Percentiles rank a stretch among this genome's conserved stretches.
These are phyloP conservation scores for Cronartium ribicola DNA, from an alignment of 1,284 basidiomycete genomes.

Conservation along the genomic window DNA sequence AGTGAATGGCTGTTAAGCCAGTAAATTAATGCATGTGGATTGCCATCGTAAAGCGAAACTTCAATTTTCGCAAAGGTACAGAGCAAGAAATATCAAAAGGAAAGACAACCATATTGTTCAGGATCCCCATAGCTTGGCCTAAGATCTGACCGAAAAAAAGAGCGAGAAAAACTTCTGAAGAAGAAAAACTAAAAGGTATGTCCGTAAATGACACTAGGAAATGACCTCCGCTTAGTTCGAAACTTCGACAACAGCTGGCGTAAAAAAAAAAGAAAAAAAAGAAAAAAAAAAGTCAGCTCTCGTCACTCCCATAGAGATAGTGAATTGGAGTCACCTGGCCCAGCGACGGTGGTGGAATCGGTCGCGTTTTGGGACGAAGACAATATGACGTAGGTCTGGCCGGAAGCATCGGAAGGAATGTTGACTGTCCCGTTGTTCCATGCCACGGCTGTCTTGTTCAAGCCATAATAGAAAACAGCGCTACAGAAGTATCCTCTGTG, in stretches of 20 bases:
- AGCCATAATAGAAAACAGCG: constrained; percentile 28
- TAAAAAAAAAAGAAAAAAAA: background rate
- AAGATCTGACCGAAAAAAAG: no score
- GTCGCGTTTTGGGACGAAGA: constrained; percentile 27
- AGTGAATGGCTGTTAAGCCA: no score
- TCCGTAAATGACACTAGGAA: background rate
- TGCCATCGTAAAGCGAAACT: no score
- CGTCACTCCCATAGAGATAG: background rate
- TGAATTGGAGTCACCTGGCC: background rate
- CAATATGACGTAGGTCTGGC: constrained; percentile 27
- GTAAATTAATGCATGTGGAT: no score
- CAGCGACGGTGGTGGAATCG: constrained; percentile 23
- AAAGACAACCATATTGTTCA: no score
- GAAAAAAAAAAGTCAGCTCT: background rate
- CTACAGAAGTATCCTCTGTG: background rate
- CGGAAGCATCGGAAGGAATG: constrained; percentile 15
- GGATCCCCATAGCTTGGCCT: no score
- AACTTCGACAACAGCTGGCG: background rate
- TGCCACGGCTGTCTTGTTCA: constrained; percentile 15
- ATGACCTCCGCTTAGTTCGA: background rate
- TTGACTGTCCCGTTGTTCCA: constrained; percentile 12
- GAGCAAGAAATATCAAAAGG: no score
- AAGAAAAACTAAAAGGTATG: background rate
- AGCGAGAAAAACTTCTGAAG: no score
- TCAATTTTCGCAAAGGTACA: no score